Conservation (phyloP, 352 stramenopile species). For the Pythium aphanidermatum region DNA sequence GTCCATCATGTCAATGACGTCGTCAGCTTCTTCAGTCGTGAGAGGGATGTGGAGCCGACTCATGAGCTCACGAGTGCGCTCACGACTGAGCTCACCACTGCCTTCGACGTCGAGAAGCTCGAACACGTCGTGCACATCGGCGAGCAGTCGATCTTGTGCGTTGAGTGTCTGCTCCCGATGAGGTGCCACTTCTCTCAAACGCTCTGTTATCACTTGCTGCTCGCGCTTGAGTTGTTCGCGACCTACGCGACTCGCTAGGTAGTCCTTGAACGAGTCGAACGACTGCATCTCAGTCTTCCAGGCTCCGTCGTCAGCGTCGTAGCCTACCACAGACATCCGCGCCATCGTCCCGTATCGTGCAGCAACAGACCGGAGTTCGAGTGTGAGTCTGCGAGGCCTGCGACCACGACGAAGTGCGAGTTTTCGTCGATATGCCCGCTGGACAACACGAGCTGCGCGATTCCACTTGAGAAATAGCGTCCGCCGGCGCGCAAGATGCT, state of each 20-base stretch:
- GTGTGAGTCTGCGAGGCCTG: slow-evolving; percentile 29
- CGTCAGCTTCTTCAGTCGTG: slow-evolving; percentile 36
- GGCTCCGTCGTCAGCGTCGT: neutral
- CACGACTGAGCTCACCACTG: slow-evolving; percentile 39
- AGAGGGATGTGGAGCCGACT: slow-evolving; percentile 53
- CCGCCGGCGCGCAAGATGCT: slow-evolving; percentile 51
- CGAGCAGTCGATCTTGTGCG: slow-evolving; percentile 34
- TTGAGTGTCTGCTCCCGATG: slow-evolving; percentile 29
- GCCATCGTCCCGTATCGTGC: slow-evolving; percentile 32
- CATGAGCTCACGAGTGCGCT: slow-evolving; percentile 42
- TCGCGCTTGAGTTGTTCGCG: slow-evolving; percentile 49
- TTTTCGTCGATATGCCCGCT: slow-evolving; percentile 53
- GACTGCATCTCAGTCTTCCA: slow-evolving; percentile 49
- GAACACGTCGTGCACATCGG: slow-evolving; percentile 62
- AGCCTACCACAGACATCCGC: too few species aligned
- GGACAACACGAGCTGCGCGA: slow-evolving; percentile 39
- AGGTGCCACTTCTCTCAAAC: slow-evolving; percentile 31
- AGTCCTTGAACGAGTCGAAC: slow-evolving; percentile 56
- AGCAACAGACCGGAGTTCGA: slow-evolving; percentile 40
- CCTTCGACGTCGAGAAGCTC: slow-evolving; percentile 57
- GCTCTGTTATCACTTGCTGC: slow-evolving; percentile 31
- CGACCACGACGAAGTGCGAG: slow-evolving; percentile 31
- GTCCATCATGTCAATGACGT: slow-evolving; percentile 83
- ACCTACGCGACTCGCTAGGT: slow-evolving; percentile 36
- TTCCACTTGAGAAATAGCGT: slow-evolving; percentile 42